These are phyloP conservation scores for Globisporangium iwayamae DNA, from an alignment of 352 stramenopile genomes.

Conservation along the genomic window DNA sequence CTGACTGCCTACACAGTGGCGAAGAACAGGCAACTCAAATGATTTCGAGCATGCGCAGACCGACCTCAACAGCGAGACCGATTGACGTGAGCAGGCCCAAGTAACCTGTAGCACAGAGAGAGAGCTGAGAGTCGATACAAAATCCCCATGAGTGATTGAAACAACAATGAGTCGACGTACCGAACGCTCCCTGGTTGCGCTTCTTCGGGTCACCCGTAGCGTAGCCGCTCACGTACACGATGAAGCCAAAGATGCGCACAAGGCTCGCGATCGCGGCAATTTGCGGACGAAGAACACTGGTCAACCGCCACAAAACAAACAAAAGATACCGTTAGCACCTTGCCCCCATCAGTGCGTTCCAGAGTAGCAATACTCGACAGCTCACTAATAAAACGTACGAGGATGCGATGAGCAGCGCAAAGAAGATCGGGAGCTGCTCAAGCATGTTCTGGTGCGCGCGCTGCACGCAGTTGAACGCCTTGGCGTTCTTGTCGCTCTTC, in stretches of 20 bases:
- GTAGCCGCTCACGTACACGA: conserved; percentile 67
- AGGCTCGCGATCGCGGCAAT: conserved; percentile 51
- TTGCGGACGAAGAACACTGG: conserved; percentile 57
- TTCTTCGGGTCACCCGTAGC: conserved; percentile 57
- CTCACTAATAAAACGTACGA: conserved; percentile 30
- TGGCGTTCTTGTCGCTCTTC: conserved; percentile 85
- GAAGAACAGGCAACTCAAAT: conserved; percentile 7
- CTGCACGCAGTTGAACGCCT: conserved; percentile 90
- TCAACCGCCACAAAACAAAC: neutral
- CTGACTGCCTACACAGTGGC: neutral
- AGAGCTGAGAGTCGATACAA: neutral
- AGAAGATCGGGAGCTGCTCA: conserved; percentile 80
- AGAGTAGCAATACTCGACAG: no score
- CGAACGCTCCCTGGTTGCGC: conserved; percentile 53
- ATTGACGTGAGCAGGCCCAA: conserved; percentile 36
- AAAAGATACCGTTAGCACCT: neutral
- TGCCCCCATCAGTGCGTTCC: no score
- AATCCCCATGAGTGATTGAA: neutral
- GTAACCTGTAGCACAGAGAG: conserved; percentile 34
- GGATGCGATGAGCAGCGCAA: conserved; percentile 51
- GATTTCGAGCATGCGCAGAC: conserved; percentile 26
- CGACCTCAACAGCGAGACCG: conserved; percentile 31
- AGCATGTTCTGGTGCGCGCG: conserved; percentile 91
- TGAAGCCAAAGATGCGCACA: conserved; percentile 57
- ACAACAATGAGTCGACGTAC: conserved; percentile 24